These are phyloP conservation scores for Delitschia confertaspora DNA, from an alignment of 495 filamentous ascomycete species.

Conservation along the genomic window DNA sequence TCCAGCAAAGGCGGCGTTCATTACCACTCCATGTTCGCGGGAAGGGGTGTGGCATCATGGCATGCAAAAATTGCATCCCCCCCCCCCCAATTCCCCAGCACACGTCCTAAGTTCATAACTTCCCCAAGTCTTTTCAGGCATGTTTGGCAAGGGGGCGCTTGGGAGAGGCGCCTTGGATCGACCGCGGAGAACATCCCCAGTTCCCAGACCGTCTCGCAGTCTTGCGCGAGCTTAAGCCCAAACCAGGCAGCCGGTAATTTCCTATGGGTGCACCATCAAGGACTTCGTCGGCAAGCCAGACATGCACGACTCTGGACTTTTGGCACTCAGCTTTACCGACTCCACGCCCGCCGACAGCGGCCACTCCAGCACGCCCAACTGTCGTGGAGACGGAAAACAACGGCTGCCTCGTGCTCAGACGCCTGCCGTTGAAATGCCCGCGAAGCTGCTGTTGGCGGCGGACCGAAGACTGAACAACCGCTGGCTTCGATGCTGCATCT, in stretches of 20 bases:
- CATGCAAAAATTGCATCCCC: too few relatives aligned
- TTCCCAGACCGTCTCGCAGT: constrained; percentile 7
- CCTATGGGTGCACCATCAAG: constrained; percentile 8
- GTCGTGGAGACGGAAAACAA: constrained; percentile 12
- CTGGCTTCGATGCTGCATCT: too few relatives aligned
- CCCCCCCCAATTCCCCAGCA: too few relatives aligned
- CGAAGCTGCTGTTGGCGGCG: neutral
- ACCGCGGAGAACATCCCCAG: constrained; percentile 18
- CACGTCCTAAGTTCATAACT: too few relatives aligned
- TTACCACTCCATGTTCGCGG: constrained; percentile 5
- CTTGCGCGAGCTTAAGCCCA: constrained; percentile 21
- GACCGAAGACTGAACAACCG: too few relatives aligned
- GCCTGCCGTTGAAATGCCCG: constrained; percentile 4
- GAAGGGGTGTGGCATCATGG: constrained; percentile 8
- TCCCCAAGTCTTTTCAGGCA: too few relatives aligned
- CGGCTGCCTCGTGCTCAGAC: constrained; percentile 22
- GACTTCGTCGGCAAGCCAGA: neutral
- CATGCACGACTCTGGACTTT: neutral
- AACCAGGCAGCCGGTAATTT: constrained; percentile 28
- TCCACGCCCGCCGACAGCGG: neutral
- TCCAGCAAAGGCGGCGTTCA: neutral
- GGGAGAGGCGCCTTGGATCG: constrained; percentile 21
- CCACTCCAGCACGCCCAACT: constrained; percentile 11
- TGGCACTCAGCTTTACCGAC: too few relatives aligned
- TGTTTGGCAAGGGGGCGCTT: constrained; percentile 10